Conservation (phyloP, 345 rosid genomes). For the Toxicodendron radicans region DNA sequence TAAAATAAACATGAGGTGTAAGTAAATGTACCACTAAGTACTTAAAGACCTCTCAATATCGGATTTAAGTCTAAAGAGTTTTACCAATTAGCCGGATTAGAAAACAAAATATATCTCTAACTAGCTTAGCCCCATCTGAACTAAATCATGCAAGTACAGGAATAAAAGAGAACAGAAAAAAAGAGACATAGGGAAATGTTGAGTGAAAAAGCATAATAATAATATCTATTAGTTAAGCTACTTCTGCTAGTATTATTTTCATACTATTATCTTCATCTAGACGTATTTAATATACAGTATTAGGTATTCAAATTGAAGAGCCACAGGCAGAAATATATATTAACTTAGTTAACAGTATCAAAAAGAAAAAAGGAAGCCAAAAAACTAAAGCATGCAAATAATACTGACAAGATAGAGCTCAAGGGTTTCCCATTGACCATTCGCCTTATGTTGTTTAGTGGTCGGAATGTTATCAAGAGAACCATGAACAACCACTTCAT, state of each 20-base stretch:
- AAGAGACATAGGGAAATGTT: neutral
- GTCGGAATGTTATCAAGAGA: conserved; percentile 51
- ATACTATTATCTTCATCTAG: neutral
- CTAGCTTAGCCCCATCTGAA: neutral
- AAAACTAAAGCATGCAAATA: conserved; percentile 27
- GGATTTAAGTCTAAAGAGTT: neutral
- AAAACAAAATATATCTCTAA: too few relatives aligned
- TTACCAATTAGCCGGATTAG: neutral
- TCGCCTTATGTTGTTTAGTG: conserved; percentile 44
- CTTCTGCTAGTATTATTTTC: neutral
- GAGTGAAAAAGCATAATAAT: neutral
- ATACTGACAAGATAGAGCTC: conserved; percentile 84
- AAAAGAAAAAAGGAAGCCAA: neutral
- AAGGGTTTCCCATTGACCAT: conserved; percentile 81
- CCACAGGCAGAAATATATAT: neutral
- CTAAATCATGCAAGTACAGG: neutral
- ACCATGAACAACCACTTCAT: conserved; percentile 49
- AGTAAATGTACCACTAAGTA: neutral
- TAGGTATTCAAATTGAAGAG: neutral
- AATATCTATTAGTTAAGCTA: neutral
- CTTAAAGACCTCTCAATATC: neutral
- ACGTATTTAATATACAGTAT: too few relatives aligned
- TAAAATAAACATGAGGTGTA: neutral
- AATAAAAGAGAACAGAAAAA: neutral
- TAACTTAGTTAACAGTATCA: neutral